Conservation (phyloP, 139 green algal genomes). For the Tetraselmis chui region DNA sequence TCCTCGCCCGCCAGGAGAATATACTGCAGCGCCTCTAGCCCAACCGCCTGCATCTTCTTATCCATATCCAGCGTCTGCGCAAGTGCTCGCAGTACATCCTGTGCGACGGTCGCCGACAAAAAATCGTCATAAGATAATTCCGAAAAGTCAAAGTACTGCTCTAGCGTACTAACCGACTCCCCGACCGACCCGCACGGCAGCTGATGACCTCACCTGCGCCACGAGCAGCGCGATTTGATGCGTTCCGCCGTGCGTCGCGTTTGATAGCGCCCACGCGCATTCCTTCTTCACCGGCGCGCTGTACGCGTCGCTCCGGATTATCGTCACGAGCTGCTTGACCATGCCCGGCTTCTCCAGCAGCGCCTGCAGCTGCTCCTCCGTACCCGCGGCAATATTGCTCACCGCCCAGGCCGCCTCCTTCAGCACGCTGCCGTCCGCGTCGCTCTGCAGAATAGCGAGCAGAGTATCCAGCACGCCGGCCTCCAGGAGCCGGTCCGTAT, state of each 20-base stretch:
- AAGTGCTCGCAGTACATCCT: background rate
- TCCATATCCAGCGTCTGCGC: background rate
- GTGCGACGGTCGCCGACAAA: too few relatives aligned
- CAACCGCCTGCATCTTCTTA: background rate
- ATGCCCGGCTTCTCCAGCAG: background rate
- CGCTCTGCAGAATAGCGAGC: background rate
- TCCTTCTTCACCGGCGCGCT: background rate
- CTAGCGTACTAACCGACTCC: too few relatives aligned
- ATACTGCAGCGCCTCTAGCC: background rate
- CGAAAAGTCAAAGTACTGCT: too few relatives aligned
- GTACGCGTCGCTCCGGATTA: background rate
- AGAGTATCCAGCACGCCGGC: background rate
- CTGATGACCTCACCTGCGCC: too few relatives aligned
- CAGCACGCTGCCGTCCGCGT: background rate
- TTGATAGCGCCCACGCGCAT: background rate
- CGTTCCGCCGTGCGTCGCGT: background rate
- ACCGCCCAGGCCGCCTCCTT: background rate
- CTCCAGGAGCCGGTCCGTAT: background rate
- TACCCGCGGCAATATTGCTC: background rate
- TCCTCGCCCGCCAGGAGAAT: background rate
- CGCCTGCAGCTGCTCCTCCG: background rate
- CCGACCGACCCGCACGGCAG: too few relatives aligned
- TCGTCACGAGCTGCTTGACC: background rate
- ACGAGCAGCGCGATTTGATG: background rate
- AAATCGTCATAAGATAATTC: too few relatives aligned